These are phyloP conservation scores for Starmerella stellata DNA, from an alignment of 805 yeast genomes.

Conservation along the genomic window DNA sequence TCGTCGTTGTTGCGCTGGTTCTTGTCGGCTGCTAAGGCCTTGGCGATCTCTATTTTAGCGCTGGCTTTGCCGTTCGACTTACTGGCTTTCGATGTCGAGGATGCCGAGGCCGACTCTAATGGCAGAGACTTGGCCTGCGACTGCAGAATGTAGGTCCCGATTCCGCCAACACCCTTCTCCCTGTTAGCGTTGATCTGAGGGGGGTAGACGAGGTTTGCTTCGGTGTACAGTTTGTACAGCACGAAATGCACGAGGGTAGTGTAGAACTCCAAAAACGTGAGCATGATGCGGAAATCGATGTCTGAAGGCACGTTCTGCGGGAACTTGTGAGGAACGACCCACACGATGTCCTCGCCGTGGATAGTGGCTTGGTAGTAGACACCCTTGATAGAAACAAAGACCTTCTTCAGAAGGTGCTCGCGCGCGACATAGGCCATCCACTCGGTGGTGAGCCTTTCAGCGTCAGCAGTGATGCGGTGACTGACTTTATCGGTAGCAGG, in stretches of 20 bases:
- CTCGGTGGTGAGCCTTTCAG: conserved; percentile 71
- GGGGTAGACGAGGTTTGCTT: conserved; percentile 73
- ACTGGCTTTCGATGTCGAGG: conserved; percentile 16
- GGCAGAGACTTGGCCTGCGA: conserved; percentile 14
- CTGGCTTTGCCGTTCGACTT: conserved; percentile 19
- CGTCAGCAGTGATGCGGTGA: conserved; percentile 69
- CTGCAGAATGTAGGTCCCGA: conserved; percentile 65
- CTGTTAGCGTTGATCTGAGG: conserved; percentile 60
- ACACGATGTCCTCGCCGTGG: conserved; percentile 79
- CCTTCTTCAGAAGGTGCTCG: conserved; percentile 66
- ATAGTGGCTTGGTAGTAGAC: conserved; percentile 83
- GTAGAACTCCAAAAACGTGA: conserved; percentile 89
- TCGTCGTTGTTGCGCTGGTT: conserved; percentile 26
- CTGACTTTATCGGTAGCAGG: conserved; percentile 80
- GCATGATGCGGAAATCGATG: conserved; percentile 90
- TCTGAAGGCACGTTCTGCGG: conserved; percentile 90
- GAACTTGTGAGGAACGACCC: conserved; percentile 95
- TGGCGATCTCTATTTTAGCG: conserved; percentile 2
- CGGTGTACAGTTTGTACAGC: conserved; percentile 68
- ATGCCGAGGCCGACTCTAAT: conserved; percentile 1
- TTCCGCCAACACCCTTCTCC: conserved; percentile 76
- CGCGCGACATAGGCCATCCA: conserved; percentile 89
- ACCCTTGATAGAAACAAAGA: conserved; percentile 92
- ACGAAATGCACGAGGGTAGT: conserved; percentile 81
- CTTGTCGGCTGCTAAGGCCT: conserved; percentile 14